Conservation (phyloP, 768 basidiomycete species). For the Sarcomyxa edulis region DNA sequence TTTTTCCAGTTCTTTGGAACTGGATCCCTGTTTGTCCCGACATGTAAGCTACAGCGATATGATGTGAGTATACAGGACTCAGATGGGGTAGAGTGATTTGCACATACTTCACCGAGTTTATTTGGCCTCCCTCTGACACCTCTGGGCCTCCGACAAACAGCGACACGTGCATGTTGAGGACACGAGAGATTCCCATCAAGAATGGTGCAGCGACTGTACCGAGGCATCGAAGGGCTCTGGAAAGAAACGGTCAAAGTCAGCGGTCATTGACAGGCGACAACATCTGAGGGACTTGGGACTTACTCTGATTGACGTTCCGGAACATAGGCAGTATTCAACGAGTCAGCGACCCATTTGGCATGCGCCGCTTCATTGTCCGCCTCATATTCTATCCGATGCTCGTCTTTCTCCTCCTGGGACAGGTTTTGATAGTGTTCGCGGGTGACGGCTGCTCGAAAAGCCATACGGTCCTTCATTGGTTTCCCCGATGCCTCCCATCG, state of each 20-base stretch:
- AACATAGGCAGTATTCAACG: neutral
- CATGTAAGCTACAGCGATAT: constrained; percentile 4
- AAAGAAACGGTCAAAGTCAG: neutral
- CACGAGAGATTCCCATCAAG: neutral
- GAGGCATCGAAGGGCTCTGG: neutral
- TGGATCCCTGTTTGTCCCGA: neutral
- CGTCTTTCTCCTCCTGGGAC: neutral
- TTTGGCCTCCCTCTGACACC: constrained; percentile 2
- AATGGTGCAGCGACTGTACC: neutral
- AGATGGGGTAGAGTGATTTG: too few species aligned
- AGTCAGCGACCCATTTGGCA: neutral
- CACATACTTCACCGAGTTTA: constrained; percentile 8
- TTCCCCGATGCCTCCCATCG: neutral
- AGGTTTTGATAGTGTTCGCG: constrained; percentile 1
- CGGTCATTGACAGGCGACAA: neutral
- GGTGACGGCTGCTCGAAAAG: neutral
- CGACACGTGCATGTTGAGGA: constrained; percentile 5
- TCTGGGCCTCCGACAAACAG: constrained; percentile 6
- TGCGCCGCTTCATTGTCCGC: neutral
- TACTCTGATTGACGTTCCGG: constrained; percentile 2
- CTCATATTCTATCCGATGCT: neutral
- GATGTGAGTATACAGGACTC: neutral
- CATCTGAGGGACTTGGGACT: neutral
- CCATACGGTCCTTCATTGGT: neutral
- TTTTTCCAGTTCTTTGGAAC: constrained; percentile 4